A percentile compares a stretch with the other conserved stretches of the same genome.
These are phyloP conservation scores for Mycena albidolilacea DNA, from an alignment of 768 basidiomycete genomes.

Conservation along the genomic window DNA sequence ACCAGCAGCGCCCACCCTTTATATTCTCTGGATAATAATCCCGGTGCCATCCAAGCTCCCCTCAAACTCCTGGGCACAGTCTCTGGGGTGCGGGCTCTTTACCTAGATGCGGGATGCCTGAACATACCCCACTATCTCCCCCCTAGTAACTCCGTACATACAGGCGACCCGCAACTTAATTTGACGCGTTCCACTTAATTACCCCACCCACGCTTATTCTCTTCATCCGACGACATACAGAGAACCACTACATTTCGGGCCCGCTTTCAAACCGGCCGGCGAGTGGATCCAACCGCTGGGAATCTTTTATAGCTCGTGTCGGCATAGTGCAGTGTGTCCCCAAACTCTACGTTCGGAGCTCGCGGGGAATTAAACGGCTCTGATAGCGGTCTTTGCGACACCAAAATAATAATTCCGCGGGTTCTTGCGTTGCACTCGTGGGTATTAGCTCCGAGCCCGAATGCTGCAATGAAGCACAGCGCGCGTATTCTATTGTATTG, in stretches of 20 bases:
- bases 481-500: not conserved
- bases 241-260: not conserved
- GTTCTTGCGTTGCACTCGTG: not conserved
- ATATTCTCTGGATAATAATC: not conserved
- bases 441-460: too few relatives aligned
- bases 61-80: not conserved
- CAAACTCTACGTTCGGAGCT: conserved; percentile 10
- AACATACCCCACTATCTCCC: conserved; percentile 1
- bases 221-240: not conserved
- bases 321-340: not conserved
- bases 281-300: not conserved
- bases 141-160: not conserved
- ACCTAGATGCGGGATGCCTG: not conserved
- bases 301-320: not conserved
- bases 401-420: conserved; percentile 4
- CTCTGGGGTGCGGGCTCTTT: not conserved
- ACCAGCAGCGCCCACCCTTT: too few relatives aligned
- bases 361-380: conserved; percentile 16
- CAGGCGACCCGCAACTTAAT: not conserved
- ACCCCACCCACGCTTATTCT: conserved; percentile 8
- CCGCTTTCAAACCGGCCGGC: conserved; percentile 14
- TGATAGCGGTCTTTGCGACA: not conserved
- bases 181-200: not conserved
- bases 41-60: not conserved
- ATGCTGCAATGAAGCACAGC: not conserved